Evolutionary conservation across 2,329 filamentous ascomycete genomes (phyloP).

Genomic region (Aureobasidium sp.): DNA sequence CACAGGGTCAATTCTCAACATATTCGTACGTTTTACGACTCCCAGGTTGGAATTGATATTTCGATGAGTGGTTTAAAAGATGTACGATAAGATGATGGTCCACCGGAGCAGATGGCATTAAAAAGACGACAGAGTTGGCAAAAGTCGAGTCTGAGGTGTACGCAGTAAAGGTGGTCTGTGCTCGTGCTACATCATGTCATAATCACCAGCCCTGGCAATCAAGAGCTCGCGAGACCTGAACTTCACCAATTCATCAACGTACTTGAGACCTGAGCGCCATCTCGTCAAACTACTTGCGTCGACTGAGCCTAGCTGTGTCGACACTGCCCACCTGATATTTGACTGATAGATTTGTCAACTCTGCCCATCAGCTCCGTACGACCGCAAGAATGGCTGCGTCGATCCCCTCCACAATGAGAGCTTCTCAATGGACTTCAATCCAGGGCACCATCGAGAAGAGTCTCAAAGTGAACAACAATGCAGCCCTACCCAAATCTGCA

Average conservation of each 20-base stretch:
- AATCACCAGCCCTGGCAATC: not conserved
- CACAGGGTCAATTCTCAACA: not conserved
- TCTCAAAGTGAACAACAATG: constrained; percentile 25
- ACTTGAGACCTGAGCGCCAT: not conserved
- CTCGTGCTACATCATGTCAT: not conserved
- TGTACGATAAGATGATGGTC: not conserved
- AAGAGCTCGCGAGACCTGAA: not conserved
- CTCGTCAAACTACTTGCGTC: not conserved
- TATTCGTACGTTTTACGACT: not conserved
- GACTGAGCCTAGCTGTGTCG: not conserved
- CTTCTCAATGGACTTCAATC: constrained; percentile 23
- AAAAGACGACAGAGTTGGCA: not conserved
- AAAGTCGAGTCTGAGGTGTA: not conserved
- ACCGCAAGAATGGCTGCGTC: constrained; percentile 16
- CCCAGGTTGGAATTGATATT: not conserved
- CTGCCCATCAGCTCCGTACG: not conserved
- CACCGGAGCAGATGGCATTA: not conserved
- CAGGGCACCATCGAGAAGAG: constrained; percentile 29
- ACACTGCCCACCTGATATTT: not conserved
- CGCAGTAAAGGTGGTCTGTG: not conserved
- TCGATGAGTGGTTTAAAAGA: not conserved
- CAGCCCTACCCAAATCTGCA: constrained; percentile 22
- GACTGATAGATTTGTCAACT: not conserved
- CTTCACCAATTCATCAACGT: not conserved
- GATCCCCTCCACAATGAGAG: constrained; percentile 25